Conservation (phyloP, 305 asterid species). For the Nicotiana rustica region DNA sequence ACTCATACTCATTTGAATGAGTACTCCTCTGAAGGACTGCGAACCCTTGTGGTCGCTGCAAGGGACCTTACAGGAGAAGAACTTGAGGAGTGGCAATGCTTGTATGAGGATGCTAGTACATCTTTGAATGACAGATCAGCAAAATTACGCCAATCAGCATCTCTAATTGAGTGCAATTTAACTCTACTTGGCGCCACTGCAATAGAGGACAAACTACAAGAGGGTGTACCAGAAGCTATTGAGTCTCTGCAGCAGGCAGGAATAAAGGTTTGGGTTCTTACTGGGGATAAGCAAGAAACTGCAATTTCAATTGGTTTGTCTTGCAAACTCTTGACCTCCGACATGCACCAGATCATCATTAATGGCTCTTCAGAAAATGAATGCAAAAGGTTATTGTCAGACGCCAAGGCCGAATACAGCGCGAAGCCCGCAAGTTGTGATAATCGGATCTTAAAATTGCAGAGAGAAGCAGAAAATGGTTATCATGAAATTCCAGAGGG, state of each 20-base stretch:
- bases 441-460: slow-evolving; percentile 45
- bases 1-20: slow-evolving; percentile 69
- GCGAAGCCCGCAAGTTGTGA: slow-evolving; percentile 50
- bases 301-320: slow-evolving; percentile 95
- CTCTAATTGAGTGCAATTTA: slow-evolving; percentile 79
- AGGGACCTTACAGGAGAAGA: slow-evolving; percentile 70
- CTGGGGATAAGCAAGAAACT: slow-evolving; percentile 98
- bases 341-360: slow-evolving; percentile 82
- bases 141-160: slow-evolving; percentile 80
- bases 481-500: slow-evolving; percentile 57
- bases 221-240: slow-evolving; percentile 94
- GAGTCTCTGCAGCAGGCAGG: slow-evolving; percentile 94
- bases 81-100: slow-evolving; percentile 80
- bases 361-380: slow-evolving; percentile 89
- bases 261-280: slow-evolving; percentile 93
- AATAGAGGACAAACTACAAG: slow-evolving; percentile 93
- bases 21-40: slow-evolving; percentile 87
- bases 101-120: slow-evolving; percentile 94
- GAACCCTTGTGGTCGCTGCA: slow-evolving; percentile 85
- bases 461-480: slow-evolving; percentile 54
- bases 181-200: slow-evolving; percentile 92
- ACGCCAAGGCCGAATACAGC: slow-evolving; percentile 70
- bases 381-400: slow-evolving; percentile 74
- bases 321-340: slow-evolving; percentile 85
- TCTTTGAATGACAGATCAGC: slow-evolving; percentile 80